Base-by-base conservation (phyloP, 2,329 filamentous ascomycete species). In the Fusarium phyllophilum region DNA sequence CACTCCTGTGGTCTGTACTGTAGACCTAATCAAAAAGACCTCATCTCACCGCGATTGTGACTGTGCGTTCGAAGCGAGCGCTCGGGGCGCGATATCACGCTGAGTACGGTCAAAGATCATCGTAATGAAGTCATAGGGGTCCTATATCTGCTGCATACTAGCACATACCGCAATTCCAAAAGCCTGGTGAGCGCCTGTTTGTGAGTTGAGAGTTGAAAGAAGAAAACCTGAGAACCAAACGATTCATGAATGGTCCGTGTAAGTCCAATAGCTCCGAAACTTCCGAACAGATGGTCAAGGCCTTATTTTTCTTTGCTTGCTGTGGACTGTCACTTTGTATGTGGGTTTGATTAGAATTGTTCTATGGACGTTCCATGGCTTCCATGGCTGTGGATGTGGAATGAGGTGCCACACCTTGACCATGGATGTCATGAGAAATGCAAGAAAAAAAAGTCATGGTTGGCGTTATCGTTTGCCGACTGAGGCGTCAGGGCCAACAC, bases 81-180 rank as follows among this genome's bases (percentile, higher is more conserved):
- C 70, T 73, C 31, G 61, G 66, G 57, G 42, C 58, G 31, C 68
- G 61, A 56, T 44, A 58, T 49, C 65, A 63, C 62, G 45, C 62
- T 71, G 48, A 62, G 68, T 51, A 39, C 38, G 45, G 66, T 58
- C 63, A 57, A 65, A 70, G 62, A 62, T 54, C 49, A 62, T 48
- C 54, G n/a, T 54, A 11, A 79, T 79, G 78, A 79, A 77, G 76
- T 79, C 78, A 79, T 79, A 79, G 66, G 78, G 78, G 76, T 79
- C 78, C 64, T 77, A 38, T 33, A 49, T 66, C 67, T 44, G 38
- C 38, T 57, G 65, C 67, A 56, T 29, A 41, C 26, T 26, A 26
- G 36, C 31, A 45, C 48, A 72, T 76, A 39, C 31, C 45, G 54
- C 61, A 57, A 60, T 65, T 45, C 55, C 44, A 26, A 26, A 26